Conservation (phyloP, 1,139 yeast genomes). For the Hansenula sp. region DNA sequence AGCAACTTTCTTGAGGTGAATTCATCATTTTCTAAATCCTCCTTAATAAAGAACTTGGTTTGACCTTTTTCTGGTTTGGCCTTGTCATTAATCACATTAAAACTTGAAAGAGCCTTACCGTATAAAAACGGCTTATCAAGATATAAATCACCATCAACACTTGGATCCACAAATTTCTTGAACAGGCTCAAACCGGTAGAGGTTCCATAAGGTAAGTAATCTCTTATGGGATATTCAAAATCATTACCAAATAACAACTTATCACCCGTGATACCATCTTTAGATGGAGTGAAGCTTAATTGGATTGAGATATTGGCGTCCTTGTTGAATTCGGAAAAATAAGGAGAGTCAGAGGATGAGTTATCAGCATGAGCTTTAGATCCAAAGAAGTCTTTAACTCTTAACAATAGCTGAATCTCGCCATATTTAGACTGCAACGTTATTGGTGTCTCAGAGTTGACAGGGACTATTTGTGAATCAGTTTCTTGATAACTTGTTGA, state of each 20-base stretch:
- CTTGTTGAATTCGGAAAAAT: conserved; percentile 8
- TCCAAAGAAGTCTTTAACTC: conserved; percentile 45
- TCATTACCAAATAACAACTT: conserved; percentile 67
- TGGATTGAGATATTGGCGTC: conserved; percentile 20
- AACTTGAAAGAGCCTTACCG: conserved; percentile 58
- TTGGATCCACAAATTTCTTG: conserved; percentile 48
- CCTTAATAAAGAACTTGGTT: conserved; percentile 2
- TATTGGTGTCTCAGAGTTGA: conserved; percentile 38
- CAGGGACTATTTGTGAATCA: conserved; percentile 37
- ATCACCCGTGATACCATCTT: conserved; percentile 35
- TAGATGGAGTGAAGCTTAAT: conserved; percentile 16
- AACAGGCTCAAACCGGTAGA: conserved; percentile 45
- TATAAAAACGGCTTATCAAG: conserved; percentile 58
- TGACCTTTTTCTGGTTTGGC: conserved; percentile 3
- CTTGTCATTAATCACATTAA: conserved; percentile 33
- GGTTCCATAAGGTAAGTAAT: conserved; percentile 60
- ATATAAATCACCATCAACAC: conserved; percentile 61
- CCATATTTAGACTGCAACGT: conserved; percentile 38
- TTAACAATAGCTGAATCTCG: conserved; percentile 34
- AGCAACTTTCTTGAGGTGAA: conserved; percentile 1
- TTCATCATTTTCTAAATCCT: conserved; percentile 8
- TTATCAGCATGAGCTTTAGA: conserved; percentile 34
- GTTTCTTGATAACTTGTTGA: conserved; percentile 9
- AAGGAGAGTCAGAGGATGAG: conserved; percentile 13
- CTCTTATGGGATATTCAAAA: conserved; percentile 55